Evolutionary conservation across 148 eudicot genomes (phyloP).

Genomic region (Limonium bicolor): DNA sequence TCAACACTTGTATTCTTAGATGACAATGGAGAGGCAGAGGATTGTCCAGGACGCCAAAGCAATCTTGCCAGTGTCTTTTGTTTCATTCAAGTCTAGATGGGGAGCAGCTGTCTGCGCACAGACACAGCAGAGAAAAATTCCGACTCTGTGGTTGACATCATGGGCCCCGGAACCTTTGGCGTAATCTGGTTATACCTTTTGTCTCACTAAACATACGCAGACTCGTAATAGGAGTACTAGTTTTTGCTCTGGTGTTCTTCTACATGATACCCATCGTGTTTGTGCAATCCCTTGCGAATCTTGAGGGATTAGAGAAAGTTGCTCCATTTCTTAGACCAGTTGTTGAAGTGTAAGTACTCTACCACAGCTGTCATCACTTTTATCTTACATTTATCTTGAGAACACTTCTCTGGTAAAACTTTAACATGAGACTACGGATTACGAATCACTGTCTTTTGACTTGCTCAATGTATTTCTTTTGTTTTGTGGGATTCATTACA

Average conservation of each 20-base stretch:
- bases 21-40: conserved; percentile 70
- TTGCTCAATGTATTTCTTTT: too few species aligned
- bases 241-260: conserved; percentile 80
- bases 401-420: too few species aligned
- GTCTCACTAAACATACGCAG: conserved; percentile 64
- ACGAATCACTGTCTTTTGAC: too few species aligned
- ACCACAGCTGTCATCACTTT: too few species aligned
- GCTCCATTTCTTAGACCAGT: conserved; percentile 75
- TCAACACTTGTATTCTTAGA: conserved; percentile 22
- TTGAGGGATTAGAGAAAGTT: conserved; percentile 73
- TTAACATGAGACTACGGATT: too few species aligned
- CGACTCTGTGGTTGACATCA: conserved; percentile 71
- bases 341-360: conserved; percentile 73
- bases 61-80: conserved; percentile 68
- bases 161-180: conserved; percentile 99
- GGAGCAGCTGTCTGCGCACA: conserved; percentile 98
- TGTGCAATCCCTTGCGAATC: conserved; percentile 97
- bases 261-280: conserved; percentile 97
- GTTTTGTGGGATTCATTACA: too few species aligned
- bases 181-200: conserved; percentile 72
- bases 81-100: conserved; percentile 91
- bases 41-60: conserved; percentile 59
- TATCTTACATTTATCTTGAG: too few species aligned
- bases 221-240: conserved; percentile 48
- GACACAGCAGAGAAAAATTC: conserved; percentile 82